Evolutionary conservation across 768 basidiomycete genomes (phyloP).

Genomic region (Leccinum pellstonianum): DNA sequence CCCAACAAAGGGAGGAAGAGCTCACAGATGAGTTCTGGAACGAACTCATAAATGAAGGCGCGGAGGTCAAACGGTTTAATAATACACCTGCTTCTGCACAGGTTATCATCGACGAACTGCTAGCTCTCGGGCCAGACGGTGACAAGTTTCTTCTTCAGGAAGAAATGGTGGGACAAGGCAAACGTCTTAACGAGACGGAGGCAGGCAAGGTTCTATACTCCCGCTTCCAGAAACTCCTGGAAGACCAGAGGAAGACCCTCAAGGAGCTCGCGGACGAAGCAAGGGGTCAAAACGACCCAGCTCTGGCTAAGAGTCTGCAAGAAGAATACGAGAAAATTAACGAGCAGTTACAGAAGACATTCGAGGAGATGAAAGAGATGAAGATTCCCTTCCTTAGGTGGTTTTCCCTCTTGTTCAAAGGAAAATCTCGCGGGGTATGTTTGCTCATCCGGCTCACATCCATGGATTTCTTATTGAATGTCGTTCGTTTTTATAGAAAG

Average conservation of each 20-base stretch:
- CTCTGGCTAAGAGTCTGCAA: conserved; percentile 9
- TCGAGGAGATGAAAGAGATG: conserved; percentile 22
- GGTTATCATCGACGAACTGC: neutral
- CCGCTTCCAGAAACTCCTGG: conserved; percentile 18
- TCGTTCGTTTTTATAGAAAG: conserved; percentile 1
- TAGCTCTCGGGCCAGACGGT: fast-evolving
- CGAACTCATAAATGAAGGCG: neutral
- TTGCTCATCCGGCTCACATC: neutral
- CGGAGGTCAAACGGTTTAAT: neutral
- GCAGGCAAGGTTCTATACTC: conserved; percentile 20
- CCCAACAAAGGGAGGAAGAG: conserved; percentile 21
- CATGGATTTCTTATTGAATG: neutral
- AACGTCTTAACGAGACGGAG: conserved; percentile 23
- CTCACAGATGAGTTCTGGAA: conserved; percentile 29
- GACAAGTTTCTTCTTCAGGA: conserved; percentile 19
- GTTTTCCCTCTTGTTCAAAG: conserved; percentile 5
- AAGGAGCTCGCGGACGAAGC: conserved; percentile 22
- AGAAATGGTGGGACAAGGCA: conserved; percentile 14
- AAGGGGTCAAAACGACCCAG: conserved; percentile 11
- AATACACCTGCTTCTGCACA: neutral
- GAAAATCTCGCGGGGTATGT: conserved; percentile 14
- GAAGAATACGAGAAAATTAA: conserved; percentile 14
- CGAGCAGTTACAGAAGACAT: conserved; percentile 14
- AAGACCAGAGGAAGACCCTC: conserved; percentile 14
- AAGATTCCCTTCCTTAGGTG: conserved; percentile 17